These are phyloP conservation scores for Monotropa hypopitys DNA, from an alignment of 179 eudicot species.

Conservation along the genomic window DNA sequence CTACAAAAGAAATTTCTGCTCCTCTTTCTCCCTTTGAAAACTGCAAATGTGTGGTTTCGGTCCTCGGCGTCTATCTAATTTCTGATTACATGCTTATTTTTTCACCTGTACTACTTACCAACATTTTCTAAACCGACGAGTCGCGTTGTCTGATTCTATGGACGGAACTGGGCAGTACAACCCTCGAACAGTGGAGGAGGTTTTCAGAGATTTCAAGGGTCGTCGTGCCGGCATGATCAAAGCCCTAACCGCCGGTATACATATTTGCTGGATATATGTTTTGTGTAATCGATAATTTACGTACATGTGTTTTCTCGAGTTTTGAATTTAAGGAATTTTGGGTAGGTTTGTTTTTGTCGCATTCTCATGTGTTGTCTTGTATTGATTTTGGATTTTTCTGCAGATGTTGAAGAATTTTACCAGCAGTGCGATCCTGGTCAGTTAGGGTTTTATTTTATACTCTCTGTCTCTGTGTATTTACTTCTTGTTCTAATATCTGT, in stretches of 20 bases:
- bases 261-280: no score
- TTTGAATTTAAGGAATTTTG: not conserved
- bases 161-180: constrained; percentile 23
- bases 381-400: not conserved
- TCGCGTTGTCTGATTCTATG: constrained; percentile 9
- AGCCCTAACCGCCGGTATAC: constrained; percentile 24
- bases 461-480: not conserved
- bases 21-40: not conserved
- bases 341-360: not conserved
- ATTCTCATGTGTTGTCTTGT: not conserved
- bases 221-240: constrained; percentile 24
- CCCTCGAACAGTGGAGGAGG: constrained; percentile 24
- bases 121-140: not conserved
- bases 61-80: not conserved
- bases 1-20: not conserved
- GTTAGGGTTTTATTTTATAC: constrained; percentile 7
- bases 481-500: not conserved
- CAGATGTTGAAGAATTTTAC: constrained; percentile 25
- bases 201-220: constrained; percentile 25
- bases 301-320: not conserved
- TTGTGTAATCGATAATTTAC: not conserved
- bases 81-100: not conserved
- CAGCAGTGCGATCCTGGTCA: constrained; percentile 30
- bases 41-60: not conserved
- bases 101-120: not conserved